Conservation (phyloP, 2,329 filamentous ascomycete species). For the Sclerotinia minor region DNA sequence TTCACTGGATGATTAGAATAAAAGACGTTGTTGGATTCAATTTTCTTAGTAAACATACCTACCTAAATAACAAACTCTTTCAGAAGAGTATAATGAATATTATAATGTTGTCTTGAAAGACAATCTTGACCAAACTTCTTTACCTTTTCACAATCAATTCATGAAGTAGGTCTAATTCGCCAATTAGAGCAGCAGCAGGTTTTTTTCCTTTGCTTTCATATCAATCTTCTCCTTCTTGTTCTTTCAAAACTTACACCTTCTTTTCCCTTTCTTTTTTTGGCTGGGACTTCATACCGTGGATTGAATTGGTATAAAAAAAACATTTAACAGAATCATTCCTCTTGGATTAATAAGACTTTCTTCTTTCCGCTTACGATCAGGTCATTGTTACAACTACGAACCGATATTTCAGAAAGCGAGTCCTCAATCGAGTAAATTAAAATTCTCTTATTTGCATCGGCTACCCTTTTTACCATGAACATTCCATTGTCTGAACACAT, state of each 20-base stretch:
- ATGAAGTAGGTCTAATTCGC: constrained; percentile 3
- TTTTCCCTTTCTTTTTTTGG: background rate
- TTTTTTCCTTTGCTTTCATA: constrained; percentile 10
- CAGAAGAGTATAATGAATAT: background rate
- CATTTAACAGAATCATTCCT: constrained; percentile 3
- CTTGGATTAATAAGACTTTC: background rate
- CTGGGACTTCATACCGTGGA: background rate
- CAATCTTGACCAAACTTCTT: background rate
- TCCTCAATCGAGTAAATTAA: background rate
- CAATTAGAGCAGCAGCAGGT: background rate
- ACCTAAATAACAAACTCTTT: background rate
- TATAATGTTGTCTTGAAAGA: background rate
- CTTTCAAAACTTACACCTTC: constrained; percentile 8
- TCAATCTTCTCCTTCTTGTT: constrained; percentile 7
- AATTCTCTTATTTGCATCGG: background rate
- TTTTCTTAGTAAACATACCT: background rate
- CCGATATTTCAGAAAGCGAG: background rate
- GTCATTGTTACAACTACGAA: background rate
- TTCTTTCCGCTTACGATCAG: background rate
- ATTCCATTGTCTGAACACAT: constrained; percentile 18
- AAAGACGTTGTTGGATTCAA: background rate
- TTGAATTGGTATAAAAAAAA: background rate
- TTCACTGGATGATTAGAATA: background rate
- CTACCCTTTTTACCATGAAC: constrained; percentile 16
- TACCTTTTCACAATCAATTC: constrained; percentile 6